Percentiles rank a stretch among this genome's conserved stretches.
Evolutionary conservation across 192 early-diverging fungal species (phyloP).

Genomic region (Geranomyces michiganensis): DNA sequence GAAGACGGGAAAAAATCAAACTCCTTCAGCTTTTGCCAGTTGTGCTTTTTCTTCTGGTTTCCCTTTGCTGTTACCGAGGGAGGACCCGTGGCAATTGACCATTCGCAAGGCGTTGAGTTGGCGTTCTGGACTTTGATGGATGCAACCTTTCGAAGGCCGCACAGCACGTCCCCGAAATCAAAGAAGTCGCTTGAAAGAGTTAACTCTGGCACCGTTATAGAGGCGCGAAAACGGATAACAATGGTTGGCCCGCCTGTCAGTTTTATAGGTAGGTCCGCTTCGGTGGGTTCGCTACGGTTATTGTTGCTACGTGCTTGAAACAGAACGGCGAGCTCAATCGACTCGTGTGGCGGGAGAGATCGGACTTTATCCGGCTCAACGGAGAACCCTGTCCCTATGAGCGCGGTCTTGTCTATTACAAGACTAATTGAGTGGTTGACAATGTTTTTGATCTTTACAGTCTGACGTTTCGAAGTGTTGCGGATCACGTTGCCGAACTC

Average conservation of each 20-base stretch:
- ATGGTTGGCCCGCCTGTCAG: slow-evolving; percentile 57
- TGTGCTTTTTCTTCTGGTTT: slow-evolving; percentile 34
- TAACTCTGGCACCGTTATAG: slow-evolving; percentile 55
- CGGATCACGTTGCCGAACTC: slow-evolving; percentile 62
- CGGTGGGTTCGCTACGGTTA: slow-evolving; percentile 25
- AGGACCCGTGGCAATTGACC: slow-evolving; percentile 35
- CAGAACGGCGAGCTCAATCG: slow-evolving; percentile 46
- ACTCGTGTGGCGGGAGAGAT: slow-evolving; percentile 43
- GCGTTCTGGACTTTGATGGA: slow-evolving; percentile 51
- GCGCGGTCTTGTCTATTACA: slow-evolving; percentile 39
- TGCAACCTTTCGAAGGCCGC: slow-evolving; percentile 52
- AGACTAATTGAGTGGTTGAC: slow-evolving; percentile 45
- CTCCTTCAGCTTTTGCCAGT: slow-evolving; percentile 32
- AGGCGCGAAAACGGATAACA: slow-evolving; percentile 44
- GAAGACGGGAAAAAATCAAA: slow-evolving; percentile 51
- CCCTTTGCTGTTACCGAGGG: slow-evolving; percentile 10
- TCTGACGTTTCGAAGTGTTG: slow-evolving; percentile 50
- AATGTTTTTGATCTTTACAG: slow-evolving; percentile 48
- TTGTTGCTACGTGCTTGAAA: slow-evolving; percentile 47
- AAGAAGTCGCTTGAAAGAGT: slow-evolving; percentile 41
- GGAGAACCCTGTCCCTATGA: slow-evolving; percentile 51
- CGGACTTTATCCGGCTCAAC: slow-evolving; percentile 62
- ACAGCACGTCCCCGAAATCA: slow-evolving; percentile 60
- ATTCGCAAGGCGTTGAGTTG: slow-evolving; percentile 54
- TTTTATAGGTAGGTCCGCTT: slow-evolving; percentile 46